Evolutionary conservation across 2,329 filamentous ascomycete species (phyloP).

Genomic region (Scorias spongiosa): DNA sequence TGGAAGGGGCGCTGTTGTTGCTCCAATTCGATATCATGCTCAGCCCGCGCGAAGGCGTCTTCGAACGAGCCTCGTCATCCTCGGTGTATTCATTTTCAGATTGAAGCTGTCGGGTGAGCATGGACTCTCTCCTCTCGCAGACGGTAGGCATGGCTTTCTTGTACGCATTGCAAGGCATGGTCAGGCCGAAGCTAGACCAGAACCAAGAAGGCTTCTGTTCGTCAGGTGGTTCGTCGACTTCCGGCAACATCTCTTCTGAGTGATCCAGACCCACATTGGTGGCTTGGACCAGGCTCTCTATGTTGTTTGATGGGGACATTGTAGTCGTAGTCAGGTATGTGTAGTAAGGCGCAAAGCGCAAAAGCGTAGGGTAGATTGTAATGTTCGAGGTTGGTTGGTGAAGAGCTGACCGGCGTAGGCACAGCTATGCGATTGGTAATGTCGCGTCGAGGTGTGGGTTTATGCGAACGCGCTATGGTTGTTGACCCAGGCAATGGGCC

Average conservation of each 20-base stretch:
- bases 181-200: constrained; percentile 11
- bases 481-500: neutral
- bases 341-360: neutral
- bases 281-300: neutral
- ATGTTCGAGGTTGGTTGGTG: neutral
- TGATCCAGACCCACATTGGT: constrained; percentile 11
- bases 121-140: constrained; percentile 53
- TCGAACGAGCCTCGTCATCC: constrained; percentile 14
- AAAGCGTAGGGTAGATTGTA: neutral
- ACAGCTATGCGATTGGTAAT: neutral
- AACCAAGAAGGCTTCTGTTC: constrained; percentile 25
- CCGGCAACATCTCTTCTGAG: constrained; percentile 50
- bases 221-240: constrained; percentile 84
- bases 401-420: neutral
- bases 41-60: constrained; percentile 24
- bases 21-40: constrained; percentile 56
- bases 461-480: neutral
- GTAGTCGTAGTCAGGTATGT: neutral
- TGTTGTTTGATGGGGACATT: neutral
- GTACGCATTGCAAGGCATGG: constrained; percentile 21
- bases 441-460: neutral
- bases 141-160: constrained; percentile 33
- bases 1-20: constrained; percentile 67
- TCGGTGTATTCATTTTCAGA: constrained; percentile 34
- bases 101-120: constrained; percentile 71